Percentiles rank a stretch among this genome's conserved stretches.
These are phyloP conservation scores for Ceratobasidium sp. DNA, from an alignment of 1,284 basidiomycete genomes.

Conservation along the genomic window DNA sequence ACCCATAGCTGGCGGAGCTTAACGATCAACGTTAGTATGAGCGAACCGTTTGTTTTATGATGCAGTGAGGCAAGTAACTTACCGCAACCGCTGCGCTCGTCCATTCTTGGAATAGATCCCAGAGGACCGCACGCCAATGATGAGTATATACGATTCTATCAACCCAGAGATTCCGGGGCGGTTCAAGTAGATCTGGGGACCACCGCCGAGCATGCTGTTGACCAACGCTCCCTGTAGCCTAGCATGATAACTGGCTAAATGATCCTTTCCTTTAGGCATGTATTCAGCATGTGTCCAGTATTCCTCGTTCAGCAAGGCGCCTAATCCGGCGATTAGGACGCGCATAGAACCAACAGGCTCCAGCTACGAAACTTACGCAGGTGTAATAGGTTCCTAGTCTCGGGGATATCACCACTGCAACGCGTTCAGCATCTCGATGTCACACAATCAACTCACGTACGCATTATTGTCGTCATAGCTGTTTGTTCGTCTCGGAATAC, in stretches of 20 bases:
- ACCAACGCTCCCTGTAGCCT: conserved; percentile 36
- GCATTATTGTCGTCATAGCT: conserved; percentile 28
- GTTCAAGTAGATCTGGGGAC: conserved; percentile 32
- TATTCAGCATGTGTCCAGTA: conserved; percentile 42
- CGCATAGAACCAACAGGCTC: neutral
- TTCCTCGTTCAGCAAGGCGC: conserved; percentile 39
- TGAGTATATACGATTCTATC: conserved; percentile 37
- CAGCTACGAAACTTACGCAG: conserved; percentile 16
- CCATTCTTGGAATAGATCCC: conserved; percentile 30
- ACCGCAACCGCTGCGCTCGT: conserved; percentile 20
- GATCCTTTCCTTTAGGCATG: conserved; percentile 36
- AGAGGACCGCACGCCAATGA: conserved; percentile 31
- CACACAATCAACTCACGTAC: neutral
- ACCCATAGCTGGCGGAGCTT: conserved; percentile 24
- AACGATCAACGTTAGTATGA: too few relatives aligned
- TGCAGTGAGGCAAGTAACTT: neutral
- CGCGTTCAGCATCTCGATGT: neutral
- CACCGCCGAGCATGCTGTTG: conserved; percentile 31
- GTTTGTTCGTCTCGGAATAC: conserved; percentile 27
- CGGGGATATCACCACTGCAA: neutral
- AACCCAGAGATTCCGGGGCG: conserved; percentile 32
- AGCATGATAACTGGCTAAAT: neutral
- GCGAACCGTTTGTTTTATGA: neutral
- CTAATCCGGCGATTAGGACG: conserved; percentile 4
- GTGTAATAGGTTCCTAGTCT: conserved; percentile 2